Evolutionary conservation across 2,329 filamentous ascomycete species (phyloP), one percentile per base, ranked within the genome.

Genomic region (Fusarium aywerte): DNA sequence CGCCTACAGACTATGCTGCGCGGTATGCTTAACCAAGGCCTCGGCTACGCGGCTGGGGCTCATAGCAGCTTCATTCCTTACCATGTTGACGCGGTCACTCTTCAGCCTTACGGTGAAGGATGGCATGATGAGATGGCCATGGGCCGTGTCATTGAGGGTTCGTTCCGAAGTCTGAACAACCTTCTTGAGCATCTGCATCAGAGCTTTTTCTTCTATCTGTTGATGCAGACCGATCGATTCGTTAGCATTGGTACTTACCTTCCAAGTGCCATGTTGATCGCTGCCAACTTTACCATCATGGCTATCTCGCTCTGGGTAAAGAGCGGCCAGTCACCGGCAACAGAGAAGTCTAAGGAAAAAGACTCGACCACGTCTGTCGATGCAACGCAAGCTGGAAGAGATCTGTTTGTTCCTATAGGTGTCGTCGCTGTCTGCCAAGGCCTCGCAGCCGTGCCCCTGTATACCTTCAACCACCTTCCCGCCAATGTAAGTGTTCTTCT

Each of bases 81-180:
- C 76, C 96, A 98, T 73, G 92, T 99, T 64, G 96, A 99, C 76
- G 96, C 96, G 4, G 90, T 99, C 67, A 99, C 96, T 1, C 82
- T 99, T 39, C 93, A 96, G 74, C 92, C 96, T 0, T 91, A 93
- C 61, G 95, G 95, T 2, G 84, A 95, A 39, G 96, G 96, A 31
- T 97, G 93, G 93, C 93, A 98, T 75, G 96, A 99, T 76, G 96
- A 98, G 80, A 98, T 98, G 92, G 92, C 91, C 11, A 88, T 99
- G 76, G 96, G 96, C 7, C 86, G 94, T 54, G 90, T 94, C 0
- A 85, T 98, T 6, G 96, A 99, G 80, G 93, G 93, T 72, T 87
- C 96, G 4, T 97, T 97, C 77, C 87, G 96, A 73, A 97, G 93
- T 77, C 82, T 99, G 78, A 99, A 99, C 81, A 99, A 99, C 75